Conservation (phyloP, 805 yeast species). For the Henningerozyma blattae region DNA sequence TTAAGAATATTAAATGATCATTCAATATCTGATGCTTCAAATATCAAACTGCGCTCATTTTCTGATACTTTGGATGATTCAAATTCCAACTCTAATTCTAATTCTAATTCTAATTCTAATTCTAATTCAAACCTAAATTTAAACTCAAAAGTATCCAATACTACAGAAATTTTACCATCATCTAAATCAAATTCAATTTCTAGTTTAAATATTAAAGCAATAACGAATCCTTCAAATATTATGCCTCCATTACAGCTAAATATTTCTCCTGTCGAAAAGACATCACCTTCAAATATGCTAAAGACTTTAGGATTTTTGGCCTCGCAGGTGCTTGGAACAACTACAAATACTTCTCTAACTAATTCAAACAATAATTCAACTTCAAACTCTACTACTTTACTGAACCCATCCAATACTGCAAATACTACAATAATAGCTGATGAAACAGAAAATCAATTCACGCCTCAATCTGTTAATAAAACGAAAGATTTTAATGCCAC, state of each 20-base stretch:
- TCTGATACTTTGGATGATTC: background rate
- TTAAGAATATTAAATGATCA: slow-evolving; percentile 23
- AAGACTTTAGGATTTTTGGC: slow-evolving; percentile 44
- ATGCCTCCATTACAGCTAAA: background rate
- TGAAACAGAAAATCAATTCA: slow-evolving; percentile 7
- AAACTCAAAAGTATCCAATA: background rate
- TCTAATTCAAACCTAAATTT: background rate
- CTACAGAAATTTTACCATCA: background rate
- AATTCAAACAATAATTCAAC: slow-evolving; percentile 5
- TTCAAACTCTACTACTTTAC: background rate
- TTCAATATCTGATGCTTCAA: slow-evolving; percentile 3
- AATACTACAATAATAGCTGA: slow-evolving; percentile 2
- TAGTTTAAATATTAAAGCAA: too few species aligned
- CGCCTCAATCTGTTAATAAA: slow-evolving; percentile 1
- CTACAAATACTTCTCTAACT: background rate
- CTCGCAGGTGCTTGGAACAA: slow-evolving; percentile 34
- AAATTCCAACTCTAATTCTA: background rate
- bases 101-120: background rate
- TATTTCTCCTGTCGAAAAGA: background rate
- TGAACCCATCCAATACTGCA: slow-evolving; percentile 4
- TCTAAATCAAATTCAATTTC: background rate
- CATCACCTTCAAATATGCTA: slow-evolving; percentile 21
- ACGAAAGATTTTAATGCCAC: background rate
- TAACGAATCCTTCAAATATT: background rate
- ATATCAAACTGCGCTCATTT: background rate